Conservation (phyloP, 495 filamentous ascomycete species). For the Neurospora intermedia region DNA sequence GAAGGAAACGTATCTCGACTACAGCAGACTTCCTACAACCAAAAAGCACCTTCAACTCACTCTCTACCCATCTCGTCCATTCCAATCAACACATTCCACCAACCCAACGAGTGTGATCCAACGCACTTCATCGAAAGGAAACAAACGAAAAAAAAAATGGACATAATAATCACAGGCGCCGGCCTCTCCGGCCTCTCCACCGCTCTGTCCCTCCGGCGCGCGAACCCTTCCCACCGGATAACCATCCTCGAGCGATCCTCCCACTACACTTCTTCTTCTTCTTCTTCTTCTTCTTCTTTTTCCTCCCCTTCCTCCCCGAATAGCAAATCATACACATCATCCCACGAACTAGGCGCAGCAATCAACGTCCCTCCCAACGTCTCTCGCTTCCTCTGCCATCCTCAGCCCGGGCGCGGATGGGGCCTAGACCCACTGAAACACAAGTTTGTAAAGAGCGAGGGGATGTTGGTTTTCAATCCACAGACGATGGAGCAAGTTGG, state of each 20-base stretch:
- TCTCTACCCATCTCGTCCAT: too few relatives aligned
- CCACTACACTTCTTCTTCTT: constrained; percentile 12
- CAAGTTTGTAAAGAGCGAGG: constrained; percentile 4
- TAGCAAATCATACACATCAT: not conserved
- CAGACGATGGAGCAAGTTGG: constrained; percentile 6
- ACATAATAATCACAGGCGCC: constrained; percentile 44
- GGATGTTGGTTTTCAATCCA: constrained; percentile 3
- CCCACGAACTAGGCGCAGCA: constrained; percentile 43
- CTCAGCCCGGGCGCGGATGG: constrained; percentile 2
- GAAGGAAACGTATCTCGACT: too few relatives aligned
- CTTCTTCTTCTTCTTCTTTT: not conserved
- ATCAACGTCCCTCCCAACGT: constrained; percentile 46
- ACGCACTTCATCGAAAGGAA: too few relatives aligned
- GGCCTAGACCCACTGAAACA: constrained; percentile 21
- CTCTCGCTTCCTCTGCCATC: constrained; percentile 30
- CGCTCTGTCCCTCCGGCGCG: constrained; percentile 42
- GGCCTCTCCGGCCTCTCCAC: constrained; percentile 47
- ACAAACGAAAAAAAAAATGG: not conserved
- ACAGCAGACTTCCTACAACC: too few relatives aligned
- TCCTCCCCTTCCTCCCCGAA: not conserved
- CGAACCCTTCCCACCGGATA: constrained; percentile 37
- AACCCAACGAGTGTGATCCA: too few relatives aligned
- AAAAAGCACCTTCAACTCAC: too few relatives aligned
- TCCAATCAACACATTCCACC: too few relatives aligned
- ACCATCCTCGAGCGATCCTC: constrained; percentile 44